Base-by-base conservation (phyloP, 768 basidiomycete species). In the Podaxis sp. region DNA sequence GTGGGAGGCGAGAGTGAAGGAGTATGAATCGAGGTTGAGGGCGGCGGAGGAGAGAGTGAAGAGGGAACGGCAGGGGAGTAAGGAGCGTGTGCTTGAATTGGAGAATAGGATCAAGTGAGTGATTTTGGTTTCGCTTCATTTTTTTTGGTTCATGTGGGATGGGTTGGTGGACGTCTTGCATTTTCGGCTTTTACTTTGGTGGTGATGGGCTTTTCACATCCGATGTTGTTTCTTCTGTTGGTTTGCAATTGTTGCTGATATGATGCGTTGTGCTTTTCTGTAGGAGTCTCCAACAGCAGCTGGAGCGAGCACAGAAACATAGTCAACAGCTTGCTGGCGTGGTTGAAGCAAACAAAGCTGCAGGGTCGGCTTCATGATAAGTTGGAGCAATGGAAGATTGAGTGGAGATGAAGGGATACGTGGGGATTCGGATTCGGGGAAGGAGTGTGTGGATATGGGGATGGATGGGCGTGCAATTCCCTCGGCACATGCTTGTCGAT, bases 1-100 rank as follows among this genome's bases (percentile, higher is more conserved):
- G 72, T 98, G 95, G 94, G 95, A 95, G 68, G 92, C 89, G 0
- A 80, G 95, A n/a, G 91, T 98, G 48, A 89, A 88, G 72, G 95
- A 98, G 73, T 95, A 95, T 67, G 93, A 97, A 74, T 70, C 83
- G 13, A 76, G 91, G 16, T 69, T 95, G 63, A 88, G 87, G 71
- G 85, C 87, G 0, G 92, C 92, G 0, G 93, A 94, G 68, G 95
- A 98, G 78, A 88, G 87, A 70, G 86, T 93, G 64, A 98, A 98
- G 80, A 81, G 93, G 57, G 95, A 96, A 77, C 79, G 91, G 62
- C 95, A 98, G 68, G 97, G 96, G 3, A 84, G 88, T 47, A 99
- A 98, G 75, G 96, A 98, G 74, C 76, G 91, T 21, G 77, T 90
- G 0, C 66, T 72, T 10, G 90, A 93, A 72, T 74, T 93, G 61